Base-by-base conservation (phyloP, 768 basidiomycete genomes). In the Melanogaster broomeanus region DNA sequence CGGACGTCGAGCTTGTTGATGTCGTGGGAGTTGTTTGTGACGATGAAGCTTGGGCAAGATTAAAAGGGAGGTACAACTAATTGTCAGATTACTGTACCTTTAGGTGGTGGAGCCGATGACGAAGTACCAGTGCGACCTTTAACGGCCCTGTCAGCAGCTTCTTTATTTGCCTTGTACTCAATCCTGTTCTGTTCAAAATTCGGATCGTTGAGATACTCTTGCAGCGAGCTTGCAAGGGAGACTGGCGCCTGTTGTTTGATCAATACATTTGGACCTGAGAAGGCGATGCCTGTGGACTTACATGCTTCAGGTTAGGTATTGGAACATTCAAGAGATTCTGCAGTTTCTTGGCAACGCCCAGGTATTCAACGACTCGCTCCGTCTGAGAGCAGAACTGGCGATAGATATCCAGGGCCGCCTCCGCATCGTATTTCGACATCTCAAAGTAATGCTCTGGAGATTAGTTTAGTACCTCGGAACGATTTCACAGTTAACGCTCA, bases 131-230 rank as follows among this genome's bases (percentile, higher is more conserved):
- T 58, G 21, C 42, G 53, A 45, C 45, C 53, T 30, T 51, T 55
- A 0, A 49, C 13, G 22, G 60, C 67, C 35, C 67, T 67, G 46
- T 90, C 89, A 3, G 80, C 79, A 3, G 81, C 76, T 6, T 77
- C 79, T 69, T 90, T 91, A 67, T 85, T 92, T 21, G 85, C 76
- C 71, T 81, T 93, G 73, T 99, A 98, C 63, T 98, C 97, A 9
- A 88, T 74, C 55, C 96, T 75, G 69, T 98, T 98, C 70, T 91
- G 86, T 68, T 98, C 97, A 60, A 99, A 99, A 63, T 93, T 93
- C 21, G 95, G 90, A 69, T 99, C 97, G 50, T 92, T 86, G 45
- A 99, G 78, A 66, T 98, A 99, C 63, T 98, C 96, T 66, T 98
- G 90, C 27, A 99, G 78, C 18, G 97, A 85, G 31, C 87, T 86